Base-by-base conservation (phyloP, 306 rosid species). In the Herpetospermum pedunculosum region DNA sequence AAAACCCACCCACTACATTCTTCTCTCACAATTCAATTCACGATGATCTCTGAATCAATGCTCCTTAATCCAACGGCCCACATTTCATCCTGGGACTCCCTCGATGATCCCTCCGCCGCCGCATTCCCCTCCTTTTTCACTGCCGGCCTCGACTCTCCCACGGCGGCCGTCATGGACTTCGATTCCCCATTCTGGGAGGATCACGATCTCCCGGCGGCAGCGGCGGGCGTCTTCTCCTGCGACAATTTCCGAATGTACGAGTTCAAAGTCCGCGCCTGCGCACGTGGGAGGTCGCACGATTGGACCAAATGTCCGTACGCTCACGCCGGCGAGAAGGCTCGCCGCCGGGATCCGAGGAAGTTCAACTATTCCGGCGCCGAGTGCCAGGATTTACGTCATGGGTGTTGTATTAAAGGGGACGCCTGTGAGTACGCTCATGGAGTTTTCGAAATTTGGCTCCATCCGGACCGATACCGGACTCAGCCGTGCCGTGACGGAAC, bases 381-480 rank as follows among this genome's bases (percentile, higher is more conserved):
- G 0, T 93, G 98, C 75, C 85, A 89, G 13, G 96, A 90, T 23
- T 90, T 86, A 55, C 97, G 98, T 19, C 82, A 78, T 30, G 97
- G 94, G 0, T 74, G 35, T 64, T 93, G 98, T 79, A 18, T 1
- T 2, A 86, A 78, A 28, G 97, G 96, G 0, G 97, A 93, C 57
- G 75, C 85, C 0, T 93, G 98, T 50, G 88, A 89, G 81, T 86
- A 89, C 35, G 92, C 98, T 8, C 98, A 93, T n/a, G 98, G 98
- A 25, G 96, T 89, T 0, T 93, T 93, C 28, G 98, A 93, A 74
- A 86, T 91, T 73, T 93, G 98, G 98, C 94, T 93, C 2, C 98
- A 93, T 60, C 98, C 98, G 4, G 84, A 88, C 10, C 92, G 98
- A 1, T 93, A 91, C 79, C 70, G 96, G 58, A 93, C 98, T 14